Conservation (phyloP, 1,139 yeast species). For the Hansenula lynferdii region DNA sequence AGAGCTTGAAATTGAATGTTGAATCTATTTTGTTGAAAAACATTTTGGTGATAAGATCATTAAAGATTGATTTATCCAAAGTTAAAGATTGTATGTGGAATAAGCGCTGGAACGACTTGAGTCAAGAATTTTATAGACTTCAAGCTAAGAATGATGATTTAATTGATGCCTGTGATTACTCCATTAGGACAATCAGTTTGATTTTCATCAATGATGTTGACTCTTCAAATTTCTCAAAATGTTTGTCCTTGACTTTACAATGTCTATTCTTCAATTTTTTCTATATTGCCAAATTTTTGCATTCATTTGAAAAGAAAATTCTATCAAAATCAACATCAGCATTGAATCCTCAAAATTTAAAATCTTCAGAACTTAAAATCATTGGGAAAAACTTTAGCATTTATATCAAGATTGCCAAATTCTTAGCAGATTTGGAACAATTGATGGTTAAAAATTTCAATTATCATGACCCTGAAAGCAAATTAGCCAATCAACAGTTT, state of each 20-base stretch:
- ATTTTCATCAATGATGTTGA: slow-evolving; percentile 19
- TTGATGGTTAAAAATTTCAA: slow-evolving; percentile 18
- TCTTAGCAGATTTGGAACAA: slow-evolving; percentile 21
- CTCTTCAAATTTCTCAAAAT: slow-evolving; percentile 19
- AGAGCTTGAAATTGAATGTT: slow-evolving; percentile 10
- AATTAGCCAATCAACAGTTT: slow-evolving; percentile 19
- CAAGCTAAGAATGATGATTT: slow-evolving; percentile 19
- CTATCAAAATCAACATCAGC: slow-evolving; percentile 9
- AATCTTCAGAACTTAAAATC: slow-evolving; percentile 11
- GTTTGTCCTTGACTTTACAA: slow-evolving; percentile 26
- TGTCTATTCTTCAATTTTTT: slow-evolving; percentile 31
- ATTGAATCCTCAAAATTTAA: slow-evolving; percentile 4
- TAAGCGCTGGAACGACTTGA: slow-evolving; percentile 16
- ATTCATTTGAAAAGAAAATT: slow-evolving; percentile 26
- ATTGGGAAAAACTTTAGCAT: slow-evolving; percentile 18
- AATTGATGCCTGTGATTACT: slow-evolving; percentile 23
- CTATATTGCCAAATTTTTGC: slow-evolving; percentile 28
- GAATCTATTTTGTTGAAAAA: slow-evolving; percentile 19
- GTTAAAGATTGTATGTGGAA: slow-evolving; percentile 20
- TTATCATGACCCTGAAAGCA: slow-evolving; percentile 16
- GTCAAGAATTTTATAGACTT: slow-evolving; percentile 13
- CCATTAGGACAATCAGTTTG: slow-evolving; percentile 19
- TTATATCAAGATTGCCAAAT: slow-evolving; percentile 20
- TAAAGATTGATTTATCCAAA: slow-evolving; percentile 19
- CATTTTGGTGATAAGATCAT: slow-evolving; percentile 19